Percentiles rank a stretch among this genome's conserved stretches.
phyloP scores from a whole-genome alignment of 2,329 filamentous ascomycete species.

The Rhexocercosporidium sp. region DNA sequence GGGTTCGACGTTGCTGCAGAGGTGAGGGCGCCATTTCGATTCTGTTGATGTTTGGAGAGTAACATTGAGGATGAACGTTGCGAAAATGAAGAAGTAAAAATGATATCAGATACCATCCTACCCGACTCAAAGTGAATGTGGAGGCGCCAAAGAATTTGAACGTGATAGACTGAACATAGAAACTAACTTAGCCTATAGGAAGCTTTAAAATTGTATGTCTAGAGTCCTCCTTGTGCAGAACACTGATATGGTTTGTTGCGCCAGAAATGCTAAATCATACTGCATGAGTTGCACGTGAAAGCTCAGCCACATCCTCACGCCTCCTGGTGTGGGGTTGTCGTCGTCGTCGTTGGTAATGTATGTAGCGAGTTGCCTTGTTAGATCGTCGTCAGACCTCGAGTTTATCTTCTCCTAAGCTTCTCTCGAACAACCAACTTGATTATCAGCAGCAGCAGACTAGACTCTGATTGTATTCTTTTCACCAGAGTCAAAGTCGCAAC shows the following conservation, averaged over 20 bases:
- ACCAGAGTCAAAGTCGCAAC: slow-evolving; percentile 20
- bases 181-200: no score
- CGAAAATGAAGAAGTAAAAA: not conserved
- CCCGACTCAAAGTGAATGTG: not conserved
- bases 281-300: not conserved
- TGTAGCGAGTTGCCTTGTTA: slow-evolving; percentile 6
- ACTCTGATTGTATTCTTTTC: not conserved
- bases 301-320: not conserved
- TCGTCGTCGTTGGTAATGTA: not conserved
- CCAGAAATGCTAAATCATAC: not conserved
- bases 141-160: no score
- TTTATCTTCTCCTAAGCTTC: not conserved
- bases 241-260: no score
- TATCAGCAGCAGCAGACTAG: not conserved
- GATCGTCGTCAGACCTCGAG: not conserved
- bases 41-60: slow-evolving; percentile 3
- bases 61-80: not conserved
- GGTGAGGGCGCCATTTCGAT: slow-evolving; percentile 58
- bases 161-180: no score
- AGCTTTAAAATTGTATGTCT: no score
- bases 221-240: no score
- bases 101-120: not conserved
- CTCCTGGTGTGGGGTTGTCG: not conserved
- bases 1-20: slow-evolving; percentile 75
- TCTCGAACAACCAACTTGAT: not conserved